Evolutionary conservation across 352 stramenopile species (phyloP).

Genomic region (Phytophthora hibernalis): DNA sequence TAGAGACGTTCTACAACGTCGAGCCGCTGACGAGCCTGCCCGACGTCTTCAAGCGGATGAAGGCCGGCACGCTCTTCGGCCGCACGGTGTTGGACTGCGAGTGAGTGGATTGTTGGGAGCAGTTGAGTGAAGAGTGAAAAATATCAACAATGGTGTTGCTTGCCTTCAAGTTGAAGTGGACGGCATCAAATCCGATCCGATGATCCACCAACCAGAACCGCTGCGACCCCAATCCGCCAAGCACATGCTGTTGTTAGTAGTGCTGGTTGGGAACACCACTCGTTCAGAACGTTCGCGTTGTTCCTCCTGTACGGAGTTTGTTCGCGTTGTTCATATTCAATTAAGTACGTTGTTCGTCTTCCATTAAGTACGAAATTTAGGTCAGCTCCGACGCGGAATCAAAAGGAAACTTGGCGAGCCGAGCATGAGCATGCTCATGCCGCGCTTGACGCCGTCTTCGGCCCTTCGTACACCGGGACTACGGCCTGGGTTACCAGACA

Average conservation of each 20-base stretch:
- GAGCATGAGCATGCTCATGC: no score
- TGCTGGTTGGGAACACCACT: no score
- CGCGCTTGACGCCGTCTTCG: no score
- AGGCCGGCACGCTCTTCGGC: conserved; percentile 39
- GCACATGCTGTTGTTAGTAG: neutral
- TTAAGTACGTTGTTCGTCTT: no score
- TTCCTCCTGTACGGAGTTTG: no score
- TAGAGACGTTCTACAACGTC: conserved; percentile 51
- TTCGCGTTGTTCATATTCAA: no score
- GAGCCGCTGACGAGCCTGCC: conserved; percentile 46
- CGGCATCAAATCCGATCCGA: conserved; percentile 16
- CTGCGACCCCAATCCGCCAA: conserved; percentile 15
- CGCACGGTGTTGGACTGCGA: conserved; percentile 61
- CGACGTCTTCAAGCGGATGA: conserved; percentile 57
- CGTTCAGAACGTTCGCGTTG: no score
- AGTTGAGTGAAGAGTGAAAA: neutral
- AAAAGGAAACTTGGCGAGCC: no score
- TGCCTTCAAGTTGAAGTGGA: conserved; percentile 19
- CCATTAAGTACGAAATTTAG: no score
- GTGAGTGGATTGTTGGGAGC: conserved; percentile 23
- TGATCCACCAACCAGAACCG: conserved; percentile 18
- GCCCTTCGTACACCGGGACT: no score
- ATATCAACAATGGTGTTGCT: neutral
- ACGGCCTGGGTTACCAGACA: no score
- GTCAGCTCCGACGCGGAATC: no score